Evolutionary conservation across 2,329 filamentous ascomycete genomes (phyloP).

Genomic region (Chaetoscypha palmicola): DNA sequence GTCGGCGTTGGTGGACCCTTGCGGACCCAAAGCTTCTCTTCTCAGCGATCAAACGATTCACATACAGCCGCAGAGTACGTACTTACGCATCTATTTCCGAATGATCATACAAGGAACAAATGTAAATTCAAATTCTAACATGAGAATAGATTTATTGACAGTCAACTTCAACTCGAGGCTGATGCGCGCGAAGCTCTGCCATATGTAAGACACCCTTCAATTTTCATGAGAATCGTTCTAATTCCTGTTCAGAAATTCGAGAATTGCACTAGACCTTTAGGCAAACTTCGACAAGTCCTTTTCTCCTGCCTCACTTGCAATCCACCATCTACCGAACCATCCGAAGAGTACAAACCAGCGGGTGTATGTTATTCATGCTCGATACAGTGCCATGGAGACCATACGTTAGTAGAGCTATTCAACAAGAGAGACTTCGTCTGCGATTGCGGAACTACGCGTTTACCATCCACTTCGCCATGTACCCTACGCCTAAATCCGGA

Average conservation of each 20-base stretch:
- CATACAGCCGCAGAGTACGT: constrained; percentile 43
- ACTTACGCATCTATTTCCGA: too few relatives aligned
- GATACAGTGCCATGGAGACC: constrained; percentile 92
- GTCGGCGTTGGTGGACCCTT: constrained; percentile 21
- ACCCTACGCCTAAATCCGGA: constrained; percentile 63
- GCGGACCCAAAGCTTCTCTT: constrained; percentile 50
- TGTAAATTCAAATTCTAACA: constrained; percentile 13
- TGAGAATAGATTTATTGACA: constrained; percentile 66
- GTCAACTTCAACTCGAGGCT: constrained; percentile 83
- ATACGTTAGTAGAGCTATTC: constrained; percentile 91
- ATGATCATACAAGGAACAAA: too few relatives aligned
- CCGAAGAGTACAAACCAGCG: constrained; percentile 62
- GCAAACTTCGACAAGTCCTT: constrained; percentile 76
- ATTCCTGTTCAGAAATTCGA: constrained; percentile 68
- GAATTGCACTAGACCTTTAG: constrained; percentile 83
- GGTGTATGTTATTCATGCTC: constrained; percentile 96
- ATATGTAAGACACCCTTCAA: constrained; percentile 53
- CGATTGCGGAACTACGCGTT: constrained; percentile 85
- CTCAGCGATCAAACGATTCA: constrained; percentile 46
- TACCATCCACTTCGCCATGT: constrained; percentile 62
- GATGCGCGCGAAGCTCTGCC: constrained; percentile 93
- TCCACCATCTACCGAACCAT: constrained; percentile 58
- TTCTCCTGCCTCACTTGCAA: constrained; percentile 95
- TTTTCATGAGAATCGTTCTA: background rate
- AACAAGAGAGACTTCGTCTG: constrained; percentile 92